Conservation (phyloP, 768 basidiomycete genomes). For the Brasilioporus rufonigricans region DNA sequence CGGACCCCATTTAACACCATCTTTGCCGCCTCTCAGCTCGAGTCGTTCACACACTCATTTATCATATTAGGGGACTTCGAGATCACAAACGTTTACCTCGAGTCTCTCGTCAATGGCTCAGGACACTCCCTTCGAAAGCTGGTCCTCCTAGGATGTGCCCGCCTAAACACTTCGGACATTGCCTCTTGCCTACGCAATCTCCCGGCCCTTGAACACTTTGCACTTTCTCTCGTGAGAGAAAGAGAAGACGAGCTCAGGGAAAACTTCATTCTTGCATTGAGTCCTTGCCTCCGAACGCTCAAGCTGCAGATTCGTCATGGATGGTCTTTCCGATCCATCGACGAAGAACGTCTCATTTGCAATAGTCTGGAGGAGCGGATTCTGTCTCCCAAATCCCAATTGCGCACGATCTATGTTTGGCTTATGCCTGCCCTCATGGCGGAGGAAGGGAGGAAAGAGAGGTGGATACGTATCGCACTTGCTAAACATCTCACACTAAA, state of each 20-base stretch:
- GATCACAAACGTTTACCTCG: conserved; percentile 33
- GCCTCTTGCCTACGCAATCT: conserved; percentile 29
- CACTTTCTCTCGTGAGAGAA: conserved; percentile 35
- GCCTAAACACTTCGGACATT: conserved; percentile 30
- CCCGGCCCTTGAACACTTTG: conserved; percentile 33
- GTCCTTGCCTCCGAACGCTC: conserved; percentile 28
- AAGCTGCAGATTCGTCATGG: conserved; percentile 37
- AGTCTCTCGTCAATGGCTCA: too few species aligned
- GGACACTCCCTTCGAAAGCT: too few species aligned
- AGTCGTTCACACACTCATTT: conserved; percentile 34
- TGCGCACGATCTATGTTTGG: conserved; percentile 14
- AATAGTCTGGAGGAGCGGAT: too few species aligned
- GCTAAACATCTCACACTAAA: conserved; percentile 17
- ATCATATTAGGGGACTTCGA: conserved; percentile 37
- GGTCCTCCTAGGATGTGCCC: conserved; percentile 36
- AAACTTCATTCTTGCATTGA: too few species aligned
- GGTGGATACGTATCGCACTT: conserved; percentile 28
- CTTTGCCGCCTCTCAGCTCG: too few species aligned
- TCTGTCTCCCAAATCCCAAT: conserved; percentile 5
- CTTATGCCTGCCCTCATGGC: conserved; percentile 21
- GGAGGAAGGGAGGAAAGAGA: conserved; percentile 21
- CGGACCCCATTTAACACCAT: conserved; percentile 24
- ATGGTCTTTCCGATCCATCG: conserved; percentile 29
- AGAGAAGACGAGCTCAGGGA: conserved; percentile 34
- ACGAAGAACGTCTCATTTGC: conserved; percentile 33